Evolutionary conservation across 2,329 filamentous ascomycete species (phyloP).

Genomic region (Escovopsis sp.): DNA sequence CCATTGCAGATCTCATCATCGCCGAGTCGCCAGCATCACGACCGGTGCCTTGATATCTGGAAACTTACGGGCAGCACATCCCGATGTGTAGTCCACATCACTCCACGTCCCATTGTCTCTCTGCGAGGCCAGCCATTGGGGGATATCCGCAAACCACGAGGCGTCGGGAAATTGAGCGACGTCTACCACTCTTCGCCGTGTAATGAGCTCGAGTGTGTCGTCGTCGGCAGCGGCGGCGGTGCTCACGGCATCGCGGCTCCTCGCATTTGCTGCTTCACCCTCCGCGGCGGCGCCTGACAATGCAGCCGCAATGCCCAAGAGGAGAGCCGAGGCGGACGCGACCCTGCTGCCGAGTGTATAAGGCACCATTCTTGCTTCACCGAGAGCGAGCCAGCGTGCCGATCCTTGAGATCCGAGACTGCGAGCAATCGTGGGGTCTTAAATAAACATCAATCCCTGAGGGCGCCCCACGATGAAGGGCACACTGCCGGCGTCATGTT

Average conservation of each 20-base stretch:
- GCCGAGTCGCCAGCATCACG: background rate
- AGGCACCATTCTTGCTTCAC: constrained; percentile 2
- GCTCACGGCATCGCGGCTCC: no score
- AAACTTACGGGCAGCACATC: constrained; percentile 11
- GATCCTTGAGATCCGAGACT: no score
- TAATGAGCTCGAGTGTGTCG: constrained; percentile 7
- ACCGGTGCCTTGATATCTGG: no score
- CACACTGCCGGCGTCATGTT: no score
- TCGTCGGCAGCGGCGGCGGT: background rate
- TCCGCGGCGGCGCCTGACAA: no score
- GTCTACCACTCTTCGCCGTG: constrained; percentile 8
- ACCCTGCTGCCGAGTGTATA: background rate
- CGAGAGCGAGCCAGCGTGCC: no score
- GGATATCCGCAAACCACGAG: constrained; percentile 7
- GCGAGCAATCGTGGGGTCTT: background rate
- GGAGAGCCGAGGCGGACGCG: background rate
- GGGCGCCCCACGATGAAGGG: no score
- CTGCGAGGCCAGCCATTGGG: constrained; percentile 9
- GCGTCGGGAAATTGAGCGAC: constrained; percentile 11
- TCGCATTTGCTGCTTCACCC: background rate
- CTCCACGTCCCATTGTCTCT: constrained; percentile 11
- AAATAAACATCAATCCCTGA: no score
- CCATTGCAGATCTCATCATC: background rate
- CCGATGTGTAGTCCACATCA: constrained; percentile 11
- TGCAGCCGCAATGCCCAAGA: constrained; percentile 1